Percentiles rank a stretch among this genome's conserved stretches.
phyloP scores from a whole-genome alignment of 164 flowering plant species.

The Umbilicus rupestris region DNA sequence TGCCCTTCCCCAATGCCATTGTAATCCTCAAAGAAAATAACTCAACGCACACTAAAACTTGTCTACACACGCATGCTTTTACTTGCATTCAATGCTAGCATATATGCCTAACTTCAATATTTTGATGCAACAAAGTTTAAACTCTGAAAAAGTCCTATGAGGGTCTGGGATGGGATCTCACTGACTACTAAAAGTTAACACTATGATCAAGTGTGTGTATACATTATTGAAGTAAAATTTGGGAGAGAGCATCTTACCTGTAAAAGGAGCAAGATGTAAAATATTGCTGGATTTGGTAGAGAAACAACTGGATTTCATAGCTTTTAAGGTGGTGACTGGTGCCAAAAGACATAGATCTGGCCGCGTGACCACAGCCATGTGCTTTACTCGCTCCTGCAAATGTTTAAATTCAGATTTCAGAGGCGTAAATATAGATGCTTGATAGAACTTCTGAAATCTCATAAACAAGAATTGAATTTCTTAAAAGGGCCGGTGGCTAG shows the following conservation, averaged over 20 bases:
- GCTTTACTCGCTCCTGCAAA: not conserved
- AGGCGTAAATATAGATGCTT: not conserved
- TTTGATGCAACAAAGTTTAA: too few relatives aligned
- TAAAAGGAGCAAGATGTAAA: not conserved
- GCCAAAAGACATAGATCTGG: not conserved
- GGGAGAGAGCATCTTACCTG: not conserved
- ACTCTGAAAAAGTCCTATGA: not conserved
- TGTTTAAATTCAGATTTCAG: not conserved
- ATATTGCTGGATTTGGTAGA: slow-evolving; percentile 5
- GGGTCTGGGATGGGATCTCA: not conserved
- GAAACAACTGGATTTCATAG: not conserved
- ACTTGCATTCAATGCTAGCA: slow-evolving; percentile 88
- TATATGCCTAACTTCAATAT: slow-evolving; percentile 23
- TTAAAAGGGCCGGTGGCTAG: not conserved
- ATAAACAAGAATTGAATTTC: not conserved
- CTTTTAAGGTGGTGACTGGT: too few relatives aligned
- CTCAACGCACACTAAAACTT: slow-evolving; percentile 11
- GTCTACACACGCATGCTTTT: slow-evolving; percentile 48
- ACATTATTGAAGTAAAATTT: too few relatives aligned
- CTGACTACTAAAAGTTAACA: too few relatives aligned
- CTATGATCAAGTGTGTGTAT: too few relatives aligned
- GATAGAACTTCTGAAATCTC: not conserved
- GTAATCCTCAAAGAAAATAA: not conserved
- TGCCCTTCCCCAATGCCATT: not conserved
- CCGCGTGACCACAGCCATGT: not conserved